Conservation (phyloP, 805 yeast genomes). For the Alloascoidea hylecoeti region DNA sequence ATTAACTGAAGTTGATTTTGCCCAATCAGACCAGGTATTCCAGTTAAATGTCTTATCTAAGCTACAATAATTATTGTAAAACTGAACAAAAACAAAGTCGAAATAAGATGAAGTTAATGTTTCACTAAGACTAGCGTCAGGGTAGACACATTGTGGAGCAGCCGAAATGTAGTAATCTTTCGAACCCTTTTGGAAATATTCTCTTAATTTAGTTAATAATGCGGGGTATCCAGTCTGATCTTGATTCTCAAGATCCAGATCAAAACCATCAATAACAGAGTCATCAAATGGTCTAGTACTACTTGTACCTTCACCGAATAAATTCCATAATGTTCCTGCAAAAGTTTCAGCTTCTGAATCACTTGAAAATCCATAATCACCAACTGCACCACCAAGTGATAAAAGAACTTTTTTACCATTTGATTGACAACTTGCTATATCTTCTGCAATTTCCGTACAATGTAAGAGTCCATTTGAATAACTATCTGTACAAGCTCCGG, state of each 20-base stretch:
- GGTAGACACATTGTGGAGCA: constrained; percentile 57
- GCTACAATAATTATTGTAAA: constrained; percentile 44
- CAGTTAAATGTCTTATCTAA: constrained; percentile 20
- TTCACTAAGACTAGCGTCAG: constrained; percentile 33
- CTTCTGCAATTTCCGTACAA: constrained; percentile 35
- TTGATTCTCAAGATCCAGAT: constrained; percentile 42
- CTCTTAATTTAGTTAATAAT: constrained; percentile 20
- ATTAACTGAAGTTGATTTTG: constrained; percentile 28
- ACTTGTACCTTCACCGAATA: constrained; percentile 29
- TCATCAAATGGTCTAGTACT: constrained; percentile 30
- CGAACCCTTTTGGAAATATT: constrained; percentile 10
- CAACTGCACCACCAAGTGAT: constrained; percentile 44
- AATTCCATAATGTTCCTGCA: constrained; percentile 27
- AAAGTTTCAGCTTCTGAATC: constrained; percentile 32
- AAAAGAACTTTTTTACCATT: constrained; percentile 59
- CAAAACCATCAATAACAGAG: constrained; percentile 55
- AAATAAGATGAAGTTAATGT: constrained; percentile 27
- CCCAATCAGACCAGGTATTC: constrained; percentile 38
- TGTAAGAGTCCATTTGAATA: constrained; percentile 20
- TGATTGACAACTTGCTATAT: constrained; percentile 59
- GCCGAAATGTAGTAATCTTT: constrained; percentile 41
- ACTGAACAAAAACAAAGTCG: constrained; percentile 52
- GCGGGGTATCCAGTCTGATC: constrained; percentile 35
- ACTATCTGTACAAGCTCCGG: constrained; percentile 29
- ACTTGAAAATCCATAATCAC: constrained; percentile 31